Percentiles rank a stretch among this genome's conserved stretches.
Evolutionary conservation across 1,139 yeast species (phyloP).

Genomic region (Tardiomyces depauwii): DNA sequence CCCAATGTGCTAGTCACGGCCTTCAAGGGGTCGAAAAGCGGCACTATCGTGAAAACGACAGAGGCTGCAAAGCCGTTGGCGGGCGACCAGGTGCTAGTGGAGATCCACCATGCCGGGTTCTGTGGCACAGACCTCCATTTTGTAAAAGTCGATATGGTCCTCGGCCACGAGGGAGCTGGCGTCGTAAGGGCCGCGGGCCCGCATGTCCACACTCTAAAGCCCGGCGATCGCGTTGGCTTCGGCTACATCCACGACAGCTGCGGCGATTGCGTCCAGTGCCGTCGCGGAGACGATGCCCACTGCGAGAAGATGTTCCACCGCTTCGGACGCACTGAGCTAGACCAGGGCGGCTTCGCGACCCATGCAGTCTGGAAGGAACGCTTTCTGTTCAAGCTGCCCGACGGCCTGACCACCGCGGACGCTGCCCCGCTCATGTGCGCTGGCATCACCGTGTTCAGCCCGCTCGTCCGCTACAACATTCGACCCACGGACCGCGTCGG

Average conservation of each 20-base stretch:
- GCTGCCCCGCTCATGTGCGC: slow-evolving; percentile 74
- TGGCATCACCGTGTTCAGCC: slow-evolving; percentile 78
- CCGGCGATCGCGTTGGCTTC: slow-evolving; percentile 73
- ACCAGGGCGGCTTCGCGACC: slow-evolving; percentile 27
- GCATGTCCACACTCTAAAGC: slow-evolving; percentile 41
- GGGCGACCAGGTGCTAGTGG: slow-evolving; percentile 43
- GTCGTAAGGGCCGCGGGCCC: slow-evolving; percentile 56
- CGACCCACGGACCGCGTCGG: slow-evolving; percentile 71
- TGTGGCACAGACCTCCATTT: slow-evolving; percentile 44
- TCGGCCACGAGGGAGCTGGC: slow-evolving; percentile 86
- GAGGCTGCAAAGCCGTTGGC: not conserved
- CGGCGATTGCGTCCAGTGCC: slow-evolving; percentile 63
- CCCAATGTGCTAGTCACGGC: no score
- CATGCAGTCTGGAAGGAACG: slow-evolving; percentile 26
- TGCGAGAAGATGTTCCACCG: slow-evolving; percentile 32
- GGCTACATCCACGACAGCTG: slow-evolving; percentile 66
- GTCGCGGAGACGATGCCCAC: slow-evolving; percentile 54
- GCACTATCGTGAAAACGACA: not conserved
- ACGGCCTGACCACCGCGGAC: slow-evolving; percentile 58
- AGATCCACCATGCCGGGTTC: slow-evolving; percentile 35
- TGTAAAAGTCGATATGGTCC: slow-evolving; percentile 67
- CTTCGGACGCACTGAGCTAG: not conserved
- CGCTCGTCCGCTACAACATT: slow-evolving; percentile 57
- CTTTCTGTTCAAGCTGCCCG: slow-evolving; percentile 59
- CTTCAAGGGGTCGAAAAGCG: not conserved